These are phyloP conservation scores for Coprinopsis strossmayeri DNA, from an alignment of 768 basidiomycete species.

Conservation along the genomic window DNA sequence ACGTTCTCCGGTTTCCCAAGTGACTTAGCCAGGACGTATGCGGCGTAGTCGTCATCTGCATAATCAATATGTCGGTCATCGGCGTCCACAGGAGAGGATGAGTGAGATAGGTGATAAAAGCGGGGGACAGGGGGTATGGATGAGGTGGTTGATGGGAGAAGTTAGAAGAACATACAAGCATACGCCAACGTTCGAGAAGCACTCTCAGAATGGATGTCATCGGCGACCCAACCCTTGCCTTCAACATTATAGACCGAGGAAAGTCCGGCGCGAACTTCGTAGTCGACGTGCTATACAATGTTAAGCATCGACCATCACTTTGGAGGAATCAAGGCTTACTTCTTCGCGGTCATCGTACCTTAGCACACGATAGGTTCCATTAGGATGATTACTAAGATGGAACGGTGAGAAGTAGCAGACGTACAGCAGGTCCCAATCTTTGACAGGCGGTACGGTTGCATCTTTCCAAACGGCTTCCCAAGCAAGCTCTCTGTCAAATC, in stretches of 20 bases:
- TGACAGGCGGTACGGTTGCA: conserved; percentile 52
- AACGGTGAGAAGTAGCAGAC: not conserved
- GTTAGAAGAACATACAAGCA: conserved; percentile 43
- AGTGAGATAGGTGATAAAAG: not conserved
- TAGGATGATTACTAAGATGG: not conserved
- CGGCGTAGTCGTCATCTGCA: conserved; percentile 73
- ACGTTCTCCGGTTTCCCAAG: conserved; percentile 47
- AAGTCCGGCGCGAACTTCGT: conserved; percentile 77
- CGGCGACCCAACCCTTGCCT: conserved; percentile 67
- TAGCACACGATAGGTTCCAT: conserved; percentile 4
- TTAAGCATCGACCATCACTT: not conserved
- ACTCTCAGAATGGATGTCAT: conserved; percentile 74
- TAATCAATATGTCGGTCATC: too few relatives aligned
- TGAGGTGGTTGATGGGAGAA: conserved; percentile 2
- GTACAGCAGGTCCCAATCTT: conserved; percentile 36
- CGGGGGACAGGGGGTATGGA: too few relatives aligned
- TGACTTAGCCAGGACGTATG: conserved; percentile 51
- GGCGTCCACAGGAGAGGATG: not conserved
- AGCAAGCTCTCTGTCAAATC: conserved; percentile 56
- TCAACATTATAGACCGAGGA: conserved; percentile 52
- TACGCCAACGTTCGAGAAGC: conserved; percentile 76
- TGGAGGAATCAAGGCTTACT: too few relatives aligned
- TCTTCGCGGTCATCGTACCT: conserved; percentile 71
- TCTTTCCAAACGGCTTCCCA: conserved; percentile 77
- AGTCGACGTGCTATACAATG: conserved; percentile 70